Evolutionary conservation across 352 stramenopile species (phyloP).

Genomic region (Pythium dissimile): DNA sequence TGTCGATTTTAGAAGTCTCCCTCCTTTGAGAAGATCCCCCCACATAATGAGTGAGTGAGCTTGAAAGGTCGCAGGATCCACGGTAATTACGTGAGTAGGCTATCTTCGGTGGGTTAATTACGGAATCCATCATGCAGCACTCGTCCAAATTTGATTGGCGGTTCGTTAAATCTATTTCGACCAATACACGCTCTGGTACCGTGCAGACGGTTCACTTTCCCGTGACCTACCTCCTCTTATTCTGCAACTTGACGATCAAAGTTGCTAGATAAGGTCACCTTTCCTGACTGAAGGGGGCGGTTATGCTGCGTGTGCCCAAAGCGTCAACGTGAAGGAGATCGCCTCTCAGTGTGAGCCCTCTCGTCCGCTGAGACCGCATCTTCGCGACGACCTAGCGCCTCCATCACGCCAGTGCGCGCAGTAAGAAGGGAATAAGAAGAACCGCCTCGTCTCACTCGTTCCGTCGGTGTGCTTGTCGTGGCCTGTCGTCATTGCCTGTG

Average conservation of each 20-base stretch:
- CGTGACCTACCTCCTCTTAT: background rate
- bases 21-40: too few species aligned
- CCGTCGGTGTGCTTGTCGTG: background rate
- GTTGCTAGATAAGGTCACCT: constrained; percentile 10
- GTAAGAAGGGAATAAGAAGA: background rate
- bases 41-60: background rate
- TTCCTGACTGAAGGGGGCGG: constrained; percentile 16
- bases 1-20: too few species aligned
- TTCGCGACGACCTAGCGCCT: background rate
- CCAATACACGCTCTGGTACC: constrained; percentile 10
- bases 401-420: background rate
- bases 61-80: constrained; percentile 7
- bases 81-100: background rate
- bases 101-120: background rate
- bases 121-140: constrained; percentile 7
- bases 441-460: background rate
- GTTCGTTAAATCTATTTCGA: background rate
- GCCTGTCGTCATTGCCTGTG: background rate
- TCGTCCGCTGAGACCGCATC: background rate
- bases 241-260: background rate
- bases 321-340: constrained; percentile 10
- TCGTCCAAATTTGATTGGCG: constrained; percentile 6
- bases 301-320: constrained; percentile 8
- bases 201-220: constrained; percentile 13
- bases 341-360: background rate